A percentile compares a stretch with the other conserved stretches of the same genome.
These are phyloP conservation scores for Pseudopyrenochaeta lycopersici DNA, from an alignment of 2,329 filamentous ascomycete species.

Conservation along the genomic window DNA sequence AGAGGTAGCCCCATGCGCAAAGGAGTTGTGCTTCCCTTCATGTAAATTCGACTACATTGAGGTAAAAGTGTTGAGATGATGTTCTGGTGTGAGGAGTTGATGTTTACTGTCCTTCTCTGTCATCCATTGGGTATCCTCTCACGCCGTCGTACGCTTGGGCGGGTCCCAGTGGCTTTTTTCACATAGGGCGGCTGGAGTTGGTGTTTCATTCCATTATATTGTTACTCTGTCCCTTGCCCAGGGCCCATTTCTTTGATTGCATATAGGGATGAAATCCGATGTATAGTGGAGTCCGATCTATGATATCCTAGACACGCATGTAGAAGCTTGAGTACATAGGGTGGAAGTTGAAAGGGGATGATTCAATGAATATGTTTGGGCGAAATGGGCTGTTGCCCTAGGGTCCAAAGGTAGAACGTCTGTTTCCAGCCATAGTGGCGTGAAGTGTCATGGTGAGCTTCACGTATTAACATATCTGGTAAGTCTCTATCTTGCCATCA, in stretches of 20 bases:
- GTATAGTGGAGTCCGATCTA: not conserved
- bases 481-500: not conserved
- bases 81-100: not conserved
- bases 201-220: not conserved
- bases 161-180: constrained; percentile 38
- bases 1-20: constrained; percentile 46
- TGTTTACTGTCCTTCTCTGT: not conserved
- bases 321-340: not conserved
- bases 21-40: constrained; percentile 44
- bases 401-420: not conserved
- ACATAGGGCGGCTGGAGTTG: constrained; percentile 7
- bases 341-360: not conserved
- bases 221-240: not conserved
- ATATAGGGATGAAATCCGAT: not conserved
- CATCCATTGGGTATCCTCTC: constrained; percentile 17
- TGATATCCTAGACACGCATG: constrained; percentile 1
- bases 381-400: not conserved
- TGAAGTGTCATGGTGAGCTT: too few species aligned
- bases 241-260: not conserved
- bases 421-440: too few species aligned
- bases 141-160: constrained; percentile 35
- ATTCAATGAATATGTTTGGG: not conserved
- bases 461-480: not conserved
- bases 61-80: not conserved
- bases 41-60: constrained; percentile 5